phyloP scores from a whole-genome alignment of 306 rosid genomes.

The Vachellia pachyceras region DNA sequence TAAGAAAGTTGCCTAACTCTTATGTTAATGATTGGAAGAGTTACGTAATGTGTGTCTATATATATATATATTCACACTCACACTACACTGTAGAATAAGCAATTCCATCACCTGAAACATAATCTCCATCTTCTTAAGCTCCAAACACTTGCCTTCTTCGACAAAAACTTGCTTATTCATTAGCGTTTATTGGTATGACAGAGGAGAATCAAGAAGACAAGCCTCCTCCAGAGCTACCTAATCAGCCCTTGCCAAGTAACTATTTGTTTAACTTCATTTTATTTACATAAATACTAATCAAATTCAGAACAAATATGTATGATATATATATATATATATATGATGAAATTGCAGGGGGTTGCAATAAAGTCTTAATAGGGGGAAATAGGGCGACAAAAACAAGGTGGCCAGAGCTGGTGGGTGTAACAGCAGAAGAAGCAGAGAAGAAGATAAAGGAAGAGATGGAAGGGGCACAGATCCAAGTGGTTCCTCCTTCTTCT shows the following conservation, averaged over 20 bases:
- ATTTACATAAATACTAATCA: too few species aligned
- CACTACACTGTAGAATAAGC: too few species aligned
- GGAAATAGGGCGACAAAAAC: conserved; percentile 33
- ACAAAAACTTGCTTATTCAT: background rate
- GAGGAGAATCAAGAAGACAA: conserved; percentile 39
- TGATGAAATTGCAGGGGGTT: conserved; percentile 28
- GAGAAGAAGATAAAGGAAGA: conserved; percentile 49
- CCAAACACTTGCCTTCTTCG: too few species aligned
- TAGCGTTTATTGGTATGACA: conserved; percentile 29
- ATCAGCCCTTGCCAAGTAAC: conserved; percentile 1
- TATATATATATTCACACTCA: too few species aligned
- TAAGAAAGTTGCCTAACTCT: too few species aligned
- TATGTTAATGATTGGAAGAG: too few species aligned
- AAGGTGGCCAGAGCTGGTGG: conserved; percentile 53
- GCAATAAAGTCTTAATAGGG: conserved; percentile 9
- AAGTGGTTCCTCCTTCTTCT: conserved; percentile 37
- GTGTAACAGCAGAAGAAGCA: conserved; percentile 48
- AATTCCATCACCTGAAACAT: too few species aligned
- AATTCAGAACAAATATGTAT: background rate
- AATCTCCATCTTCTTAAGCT: background rate
- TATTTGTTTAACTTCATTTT: background rate
- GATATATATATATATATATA: too few species aligned
- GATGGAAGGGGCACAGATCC: conserved; percentile 32
- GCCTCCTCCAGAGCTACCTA: background rate
- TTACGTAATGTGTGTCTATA: too few species aligned